Percentiles rank a stretch among this genome's conserved stretches.
These are phyloP conservation scores for Colletotrichum sojae DNA, from an alignment of 2,329 filamentous ascomycete genomes.

Conservation along the genomic window DNA sequence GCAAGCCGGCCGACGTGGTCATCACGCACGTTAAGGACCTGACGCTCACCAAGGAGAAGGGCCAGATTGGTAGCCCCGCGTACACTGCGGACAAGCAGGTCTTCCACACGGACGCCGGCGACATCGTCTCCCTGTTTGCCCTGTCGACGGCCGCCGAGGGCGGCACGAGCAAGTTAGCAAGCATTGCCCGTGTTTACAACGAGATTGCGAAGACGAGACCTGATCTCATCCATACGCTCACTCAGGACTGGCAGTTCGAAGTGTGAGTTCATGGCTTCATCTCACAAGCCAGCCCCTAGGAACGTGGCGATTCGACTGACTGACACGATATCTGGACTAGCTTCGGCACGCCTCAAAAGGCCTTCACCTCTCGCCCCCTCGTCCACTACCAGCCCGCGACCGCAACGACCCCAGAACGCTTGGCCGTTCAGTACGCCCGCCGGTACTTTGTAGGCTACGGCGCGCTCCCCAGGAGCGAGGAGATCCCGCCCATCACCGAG, in stretches of 20 bases:
- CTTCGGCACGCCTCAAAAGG: constrained; percentile 64
- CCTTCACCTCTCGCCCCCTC: constrained; percentile 65
- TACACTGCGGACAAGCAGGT: constrained; percentile 74
- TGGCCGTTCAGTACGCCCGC: constrained; percentile 73
- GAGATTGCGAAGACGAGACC: constrained; percentile 72
- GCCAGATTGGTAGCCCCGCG: constrained; percentile 69
- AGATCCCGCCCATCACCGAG: constrained; percentile 70
- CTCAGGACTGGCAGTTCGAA: constrained; percentile 65
- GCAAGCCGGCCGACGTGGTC: constrained; percentile 64
- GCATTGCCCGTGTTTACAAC: constrained; percentile 73
- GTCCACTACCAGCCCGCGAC: constrained; percentile 69
- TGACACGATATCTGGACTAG: constrained; percentile 48
- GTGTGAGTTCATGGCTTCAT: constrained; percentile 49
- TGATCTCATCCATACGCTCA: constrained; percentile 71
- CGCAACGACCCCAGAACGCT: constrained; percentile 61
- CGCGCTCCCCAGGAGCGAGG: constrained; percentile 63
- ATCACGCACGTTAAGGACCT: constrained; percentile 76
- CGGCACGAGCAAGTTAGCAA: constrained; percentile 71
- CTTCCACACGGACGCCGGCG: constrained; percentile 74
- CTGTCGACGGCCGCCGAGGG: constrained; percentile 66
- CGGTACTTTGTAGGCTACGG: constrained; percentile 72
- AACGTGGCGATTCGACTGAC: background rate
- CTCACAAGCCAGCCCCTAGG: background rate
- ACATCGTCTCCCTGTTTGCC: constrained; percentile 71
- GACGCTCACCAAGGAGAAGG: constrained; percentile 49